A percentile compares a stretch with the other conserved stretches of the same genome.
These are phyloP conservation scores for Lycium ferocissimum DNA, from an alignment of 257 asterid species.

Conservation along the genomic window DNA sequence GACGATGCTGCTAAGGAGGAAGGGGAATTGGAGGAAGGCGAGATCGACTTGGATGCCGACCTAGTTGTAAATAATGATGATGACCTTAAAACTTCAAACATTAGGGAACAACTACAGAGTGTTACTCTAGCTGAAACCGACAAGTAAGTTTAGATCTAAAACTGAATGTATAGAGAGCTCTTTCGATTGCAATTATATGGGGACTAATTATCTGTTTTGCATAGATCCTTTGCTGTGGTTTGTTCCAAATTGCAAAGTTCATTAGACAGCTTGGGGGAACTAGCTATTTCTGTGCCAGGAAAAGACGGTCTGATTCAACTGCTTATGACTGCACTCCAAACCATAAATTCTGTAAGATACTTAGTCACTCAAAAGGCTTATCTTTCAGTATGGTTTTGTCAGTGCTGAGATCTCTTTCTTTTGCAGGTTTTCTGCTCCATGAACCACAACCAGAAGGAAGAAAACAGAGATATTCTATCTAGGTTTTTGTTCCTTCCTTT, in stretches of 20 bases:
- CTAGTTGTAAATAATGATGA: slow-evolving; percentile 26
- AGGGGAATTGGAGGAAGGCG: slow-evolving; percentile 98
- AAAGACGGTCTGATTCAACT: slow-evolving; percentile 63
- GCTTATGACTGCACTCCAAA: slow-evolving; percentile 56
- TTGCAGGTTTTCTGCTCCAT: slow-evolving; percentile 75
- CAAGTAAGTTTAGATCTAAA: slow-evolving; percentile 58
- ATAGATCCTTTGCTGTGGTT: slow-evolving; percentile 65
- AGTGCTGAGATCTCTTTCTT: slow-evolving; percentile 28
- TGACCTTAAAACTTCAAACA: slow-evolving; percentile 34
- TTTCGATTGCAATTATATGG: too few relatives aligned
- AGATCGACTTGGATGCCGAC: slow-evolving; percentile 97
- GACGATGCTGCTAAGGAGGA: slow-evolving; percentile 75
- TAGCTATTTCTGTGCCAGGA: slow-evolving; percentile 50
- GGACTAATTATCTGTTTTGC: slow-evolving; percentile 32
- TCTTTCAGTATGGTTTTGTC: neutral
- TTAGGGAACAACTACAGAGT: slow-evolving; percentile 58
- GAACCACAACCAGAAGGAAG: slow-evolving; percentile 54
- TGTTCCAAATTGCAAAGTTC: slow-evolving; percentile 58
- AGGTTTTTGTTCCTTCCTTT: slow-evolving; percentile 54
- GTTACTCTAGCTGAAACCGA: slow-evolving; percentile 56
- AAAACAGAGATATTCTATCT: slow-evolving; percentile 49
- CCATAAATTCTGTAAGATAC: slow-evolving; percentile 62
- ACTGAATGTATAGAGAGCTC: too few relatives aligned
- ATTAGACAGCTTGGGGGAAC: slow-evolving; percentile 53
- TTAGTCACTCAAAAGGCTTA: neutral